Conservation (phyloP, 1,284 basidiomycete species). For the Pisolithus thermaeus region DNA sequence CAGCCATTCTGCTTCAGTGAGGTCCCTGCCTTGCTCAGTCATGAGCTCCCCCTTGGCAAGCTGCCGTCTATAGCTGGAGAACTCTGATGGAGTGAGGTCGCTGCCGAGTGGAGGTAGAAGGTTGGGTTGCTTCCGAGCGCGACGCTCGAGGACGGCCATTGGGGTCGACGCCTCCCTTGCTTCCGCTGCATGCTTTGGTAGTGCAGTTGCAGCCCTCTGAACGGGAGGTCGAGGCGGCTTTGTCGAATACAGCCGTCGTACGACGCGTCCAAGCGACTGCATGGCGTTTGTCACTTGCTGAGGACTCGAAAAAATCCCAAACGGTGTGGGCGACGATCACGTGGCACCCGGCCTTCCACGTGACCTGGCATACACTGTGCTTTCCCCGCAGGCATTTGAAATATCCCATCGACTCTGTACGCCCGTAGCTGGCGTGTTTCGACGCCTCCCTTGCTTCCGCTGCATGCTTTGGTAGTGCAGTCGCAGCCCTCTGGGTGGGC, state of each 20-base stretch:
- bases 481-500: slow-evolving; percentile 19
- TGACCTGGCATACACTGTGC: too few species aligned
- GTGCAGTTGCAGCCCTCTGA: slow-evolving; percentile 26
- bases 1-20: slow-evolving; percentile 54
- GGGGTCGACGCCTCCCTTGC: slow-evolving; percentile 66
- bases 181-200: slow-evolving; percentile 41
- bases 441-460: slow-evolving; percentile 58
- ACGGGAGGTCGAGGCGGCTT: slow-evolving; percentile 17
- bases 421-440: too few species aligned
- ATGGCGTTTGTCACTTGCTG: slow-evolving; percentile 10
- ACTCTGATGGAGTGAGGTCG: slow-evolving; percentile 61
- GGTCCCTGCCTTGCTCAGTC: slow-evolving; percentile 32
- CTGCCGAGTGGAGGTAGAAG: slow-evolving; percentile 35
- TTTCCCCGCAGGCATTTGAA: too few species aligned
- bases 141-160: slow-evolving; percentile 64
- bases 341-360: too few species aligned
- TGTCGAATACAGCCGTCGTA: slow-evolving; percentile 48
- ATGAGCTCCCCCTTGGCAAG: slow-evolving; percentile 48
- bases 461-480: slow-evolving; percentile 39
- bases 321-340: too few species aligned
- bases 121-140: slow-evolving; percentile 43
- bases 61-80: slow-evolving; percentile 51
- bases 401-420: too few species aligned
- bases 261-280: slow-evolving; percentile 23
- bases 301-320: too few species aligned